Percentiles rank a stretch among this genome's conserved stretches.
Conservation (phyloP, 2,329 filamentous ascomycete genomes). For the Fusarium acutatum region DNA sequence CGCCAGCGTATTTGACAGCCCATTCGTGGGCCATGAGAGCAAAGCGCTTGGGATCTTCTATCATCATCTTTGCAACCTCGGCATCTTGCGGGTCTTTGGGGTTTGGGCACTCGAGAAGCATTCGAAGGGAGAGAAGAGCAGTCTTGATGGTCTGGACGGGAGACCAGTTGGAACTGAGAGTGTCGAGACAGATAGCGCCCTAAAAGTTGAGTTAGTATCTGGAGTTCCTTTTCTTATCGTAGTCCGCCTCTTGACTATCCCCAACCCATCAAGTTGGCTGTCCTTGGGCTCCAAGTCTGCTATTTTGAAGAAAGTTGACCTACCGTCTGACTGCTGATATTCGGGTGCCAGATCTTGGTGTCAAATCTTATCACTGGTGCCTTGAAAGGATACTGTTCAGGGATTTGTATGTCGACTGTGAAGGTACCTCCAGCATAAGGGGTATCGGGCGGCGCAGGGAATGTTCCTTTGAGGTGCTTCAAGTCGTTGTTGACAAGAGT, state of each 20-base stretch:
- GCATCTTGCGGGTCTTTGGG: constrained; percentile 97
- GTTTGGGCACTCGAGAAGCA: constrained; percentile 91
- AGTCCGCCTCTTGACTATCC: not conserved
- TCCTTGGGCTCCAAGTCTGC: not conserved
- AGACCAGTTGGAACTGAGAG: constrained; percentile 88
- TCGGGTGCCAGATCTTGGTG: constrained; percentile 97
- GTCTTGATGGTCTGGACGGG: constrained; percentile 97
- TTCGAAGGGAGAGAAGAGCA: constrained; percentile 90
- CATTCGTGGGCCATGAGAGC: constrained; percentile 86
- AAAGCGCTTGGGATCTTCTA: constrained; percentile 81
- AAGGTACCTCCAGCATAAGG: constrained; percentile 91
- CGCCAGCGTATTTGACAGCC: constrained; percentile 85
- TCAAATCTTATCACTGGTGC: constrained; percentile 90
- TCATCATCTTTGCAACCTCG: constrained; percentile 90
- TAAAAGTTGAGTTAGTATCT: constrained; percentile 50
- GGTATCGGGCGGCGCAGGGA: constrained; percentile 88
- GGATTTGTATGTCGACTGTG: constrained; percentile 85
- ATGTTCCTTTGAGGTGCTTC: constrained; percentile 82
- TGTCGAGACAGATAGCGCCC: constrained; percentile 98
- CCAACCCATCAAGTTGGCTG: not conserved
- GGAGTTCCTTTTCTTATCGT: not conserved
- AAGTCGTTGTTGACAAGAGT: constrained; percentile 72
- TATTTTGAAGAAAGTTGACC: constrained; percentile 43
- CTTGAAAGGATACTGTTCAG: constrained; percentile 90
- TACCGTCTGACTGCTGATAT: constrained; percentile 93